A percentile compares a stretch with the other conserved stretches of the same genome.
Conservation (phyloP, 768 basidiomycete genomes). For the Glaciozyma antarctica region DNA sequence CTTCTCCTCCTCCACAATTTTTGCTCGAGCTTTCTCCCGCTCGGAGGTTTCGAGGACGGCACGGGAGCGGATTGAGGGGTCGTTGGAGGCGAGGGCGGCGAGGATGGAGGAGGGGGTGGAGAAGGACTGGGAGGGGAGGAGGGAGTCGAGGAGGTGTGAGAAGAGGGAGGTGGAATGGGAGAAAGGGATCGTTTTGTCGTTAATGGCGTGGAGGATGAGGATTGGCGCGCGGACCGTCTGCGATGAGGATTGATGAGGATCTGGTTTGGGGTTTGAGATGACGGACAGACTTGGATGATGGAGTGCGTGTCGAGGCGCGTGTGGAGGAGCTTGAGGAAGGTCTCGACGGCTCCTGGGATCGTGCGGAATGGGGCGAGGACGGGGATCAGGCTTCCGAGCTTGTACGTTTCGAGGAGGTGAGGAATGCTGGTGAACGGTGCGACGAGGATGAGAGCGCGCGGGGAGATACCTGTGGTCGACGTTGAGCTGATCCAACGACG, state of each 20-base stretch:
- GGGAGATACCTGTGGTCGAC: conserved; percentile 2
- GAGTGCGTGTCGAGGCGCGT: conserved; percentile 22
- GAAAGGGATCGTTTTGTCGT: conserved; percentile 27
- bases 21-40: not conserved
- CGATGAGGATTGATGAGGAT: too few relatives aligned
- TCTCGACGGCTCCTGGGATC: conserved; percentile 14
- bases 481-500: not conserved
- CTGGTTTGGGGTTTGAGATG: too few relatives aligned
- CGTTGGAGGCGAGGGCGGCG: too few relatives aligned
- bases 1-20: not conserved
- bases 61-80: too few relatives aligned
- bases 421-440: conserved; percentile 28
- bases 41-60: not conserved
- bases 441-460: conserved; percentile 21
- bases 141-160: conserved; percentile 3
- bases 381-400: conserved; percentile 14
- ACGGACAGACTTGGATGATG: conserved; percentile 13
- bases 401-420: conserved; percentile 11
- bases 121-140: not conserved
- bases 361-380: conserved; percentile 12
- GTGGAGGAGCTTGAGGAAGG: conserved; percentile 1
- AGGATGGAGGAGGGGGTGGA: not conserved
- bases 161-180: conserved; percentile 13
- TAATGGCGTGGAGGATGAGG: conserved; percentile 26
- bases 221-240: conserved; percentile 14